phyloP scores from a whole-genome alignment of 805 yeast genomes.

The Candida parachauliodes region DNA sequence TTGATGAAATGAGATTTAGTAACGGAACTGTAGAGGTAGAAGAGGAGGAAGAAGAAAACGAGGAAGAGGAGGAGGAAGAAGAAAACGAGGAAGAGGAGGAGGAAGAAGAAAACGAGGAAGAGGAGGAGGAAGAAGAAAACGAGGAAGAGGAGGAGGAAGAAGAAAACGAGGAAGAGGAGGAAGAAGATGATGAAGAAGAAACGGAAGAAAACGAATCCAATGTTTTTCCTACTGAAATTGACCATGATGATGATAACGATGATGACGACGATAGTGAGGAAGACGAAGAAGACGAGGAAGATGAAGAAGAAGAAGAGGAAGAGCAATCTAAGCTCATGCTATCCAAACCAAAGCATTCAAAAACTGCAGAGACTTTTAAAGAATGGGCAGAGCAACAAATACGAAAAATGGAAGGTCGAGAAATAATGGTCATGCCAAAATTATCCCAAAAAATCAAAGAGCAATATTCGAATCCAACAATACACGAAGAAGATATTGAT shows the following conservation, averaged over 20 bases:
- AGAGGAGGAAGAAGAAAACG: slow-evolving; percentile 19
- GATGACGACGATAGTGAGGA: slow-evolving; percentile 27
- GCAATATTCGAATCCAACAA: slow-evolving; percentile 44
- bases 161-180: slow-evolving; percentile 21
- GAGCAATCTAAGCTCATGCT: slow-evolving; percentile 31
- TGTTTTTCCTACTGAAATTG: too few species aligned
- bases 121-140: slow-evolving; percentile 28
- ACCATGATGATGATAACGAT: slow-evolving; percentile 30
- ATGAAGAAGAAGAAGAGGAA: slow-evolving; percentile 24
- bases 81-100: slow-evolving; percentile 19
- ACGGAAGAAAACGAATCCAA: slow-evolving; percentile 26
- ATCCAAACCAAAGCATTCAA: slow-evolving; percentile 43
- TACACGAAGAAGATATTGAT: slow-evolving; percentile 68
- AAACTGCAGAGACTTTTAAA: slow-evolving; percentile 57
- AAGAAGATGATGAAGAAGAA: slow-evolving; percentile 16
- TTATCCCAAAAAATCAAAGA: slow-evolving; percentile 46
- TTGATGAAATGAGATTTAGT: too few species aligned
- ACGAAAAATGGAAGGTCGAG: slow-evolving; percentile 59
- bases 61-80: slow-evolving; percentile 23
- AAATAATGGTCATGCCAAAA: slow-evolving; percentile 35
- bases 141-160: slow-evolving; percentile 28
- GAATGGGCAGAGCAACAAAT: slow-evolving; percentile 83
- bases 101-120: slow-evolving; percentile 18
- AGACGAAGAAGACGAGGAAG: slow-evolving; percentile 28
- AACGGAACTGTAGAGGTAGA: too few species aligned